Base-by-base conservation (phyloP, 768 basidiomycete genomes). In the Suillus occidentalis region DNA sequence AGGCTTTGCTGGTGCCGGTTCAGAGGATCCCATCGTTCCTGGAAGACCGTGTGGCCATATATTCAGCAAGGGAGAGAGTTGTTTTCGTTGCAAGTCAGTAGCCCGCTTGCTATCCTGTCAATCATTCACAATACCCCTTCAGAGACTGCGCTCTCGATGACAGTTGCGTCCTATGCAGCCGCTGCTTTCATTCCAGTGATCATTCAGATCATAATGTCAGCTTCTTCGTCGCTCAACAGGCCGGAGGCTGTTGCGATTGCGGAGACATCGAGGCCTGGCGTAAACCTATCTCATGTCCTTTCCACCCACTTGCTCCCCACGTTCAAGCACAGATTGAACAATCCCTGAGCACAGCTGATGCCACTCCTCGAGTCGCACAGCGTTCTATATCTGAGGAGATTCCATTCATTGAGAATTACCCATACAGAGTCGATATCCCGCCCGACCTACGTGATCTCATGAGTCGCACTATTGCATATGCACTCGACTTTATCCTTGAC, bases 211-310 rank as follows among this genome's bases (percentile, higher is more conserved):
- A 99, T 79, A 97, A 94, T 68, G 88, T 98, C 70, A 90, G 91
- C 65, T 96, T 99, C 80, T 94, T 93, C 76, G 91, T 97, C 69
- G 89, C 92, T 9, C 92, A 93, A 64, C 95, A 97, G 69, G 89
- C 92, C 0, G 92, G 95, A 8, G 92, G 95, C 6, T 95, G 93
- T 69, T 99, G 97, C 73, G 95, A 98, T 76, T 98, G 97, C 70
- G 95, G 95, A 18, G 96, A 98, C 71, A 81, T 84, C 28, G 91
- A 97, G 71, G 93, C 94, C 2, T 99, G 95, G 95, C 84, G 88
- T 40, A 71, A 73, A 6, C 79, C 85, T 6, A 83, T 92, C 18
- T 75, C 81, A 14, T 96, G 94, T 74, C 87, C 89, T 0, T 86
- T 85, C 71, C 94, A 97, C 71, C 92, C 94, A 14, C 83, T 87